Conservation (phyloP, 2,329 filamentous ascomycete genomes). For the Diaporthe caulivora region DNA sequence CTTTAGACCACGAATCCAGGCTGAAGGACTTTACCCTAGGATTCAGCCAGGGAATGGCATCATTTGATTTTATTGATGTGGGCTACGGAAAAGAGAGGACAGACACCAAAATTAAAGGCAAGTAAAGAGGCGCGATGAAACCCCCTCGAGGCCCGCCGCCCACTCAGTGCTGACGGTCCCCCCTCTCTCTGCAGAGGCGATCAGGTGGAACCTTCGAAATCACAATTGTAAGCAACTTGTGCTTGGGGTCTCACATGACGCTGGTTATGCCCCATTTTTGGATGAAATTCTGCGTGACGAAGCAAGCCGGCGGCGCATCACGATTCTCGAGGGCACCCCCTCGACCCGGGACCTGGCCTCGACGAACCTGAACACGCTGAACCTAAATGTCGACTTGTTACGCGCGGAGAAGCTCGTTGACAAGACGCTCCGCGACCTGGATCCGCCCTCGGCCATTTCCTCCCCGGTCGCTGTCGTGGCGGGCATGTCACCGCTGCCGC, state of each 20-base stretch:
- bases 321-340: conserved; percentile 66
- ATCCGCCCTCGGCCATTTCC: conserved; percentile 22
- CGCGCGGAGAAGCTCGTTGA: conserved; percentile 65
- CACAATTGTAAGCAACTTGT: conserved; percentile 72
- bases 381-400: conserved; percentile 63
- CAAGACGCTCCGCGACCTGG: conserved; percentile 45
- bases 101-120: conserved; percentile 72
- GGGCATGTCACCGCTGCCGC: conserved; percentile 39
- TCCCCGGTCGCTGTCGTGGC: conserved; percentile 33
- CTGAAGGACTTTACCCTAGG: conserved; percentile 69
- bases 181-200: conserved; percentile 54
- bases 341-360: conserved; percentile 62
- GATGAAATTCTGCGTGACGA: conserved; percentile 65
- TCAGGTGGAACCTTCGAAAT: conserved; percentile 70
- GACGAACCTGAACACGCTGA: conserved; percentile 60
- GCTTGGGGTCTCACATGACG: conserved; percentile 72
- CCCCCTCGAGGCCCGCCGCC: not conserved
- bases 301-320: conserved; percentile 57
- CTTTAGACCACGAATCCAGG: conserved; percentile 56
- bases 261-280: conserved; percentile 70
- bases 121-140: conserved; percentile 34
- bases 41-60: conserved; percentile 70
- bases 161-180: conserved; percentile 38
- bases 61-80: conserved; percentile 75
- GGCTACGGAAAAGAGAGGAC: conserved; percentile 70